Conservation (phyloP, 345 rosid genomes). For the Citrus sp. region DNA sequence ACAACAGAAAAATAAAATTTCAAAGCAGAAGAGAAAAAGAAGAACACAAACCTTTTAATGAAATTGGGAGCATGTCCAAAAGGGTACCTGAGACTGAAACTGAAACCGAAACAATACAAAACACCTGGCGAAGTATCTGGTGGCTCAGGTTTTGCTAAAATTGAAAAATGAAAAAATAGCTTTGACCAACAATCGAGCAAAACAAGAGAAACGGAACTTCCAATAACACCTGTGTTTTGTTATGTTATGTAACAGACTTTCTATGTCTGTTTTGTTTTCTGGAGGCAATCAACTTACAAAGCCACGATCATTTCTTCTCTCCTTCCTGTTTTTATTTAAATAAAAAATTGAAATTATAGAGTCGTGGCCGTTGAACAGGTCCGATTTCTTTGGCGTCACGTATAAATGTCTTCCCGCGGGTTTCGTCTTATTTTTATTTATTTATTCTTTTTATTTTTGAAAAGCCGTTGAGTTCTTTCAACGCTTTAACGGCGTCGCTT, state of each 20-base stretch:
- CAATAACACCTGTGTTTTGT: not conserved
- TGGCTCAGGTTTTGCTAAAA: not conserved
- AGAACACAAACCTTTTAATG: not conserved
- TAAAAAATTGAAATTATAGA: not conserved
- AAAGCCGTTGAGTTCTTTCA: not conserved
- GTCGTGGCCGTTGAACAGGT: slow-evolving; percentile 23
- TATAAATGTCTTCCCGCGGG: slow-evolving; percentile 41
- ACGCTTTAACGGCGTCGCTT: not conserved
- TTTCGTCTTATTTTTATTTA: slow-evolving; percentile 18
- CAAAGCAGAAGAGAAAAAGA: not conserved
- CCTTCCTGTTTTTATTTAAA: not conserved
- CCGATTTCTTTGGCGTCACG: slow-evolving; percentile 26
- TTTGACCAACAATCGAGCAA: not conserved
- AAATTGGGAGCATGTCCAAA: not conserved
- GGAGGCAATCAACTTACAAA: not conserved
- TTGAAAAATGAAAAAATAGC: not conserved
- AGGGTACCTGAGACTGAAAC: not conserved
- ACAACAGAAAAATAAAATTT: not conserved
- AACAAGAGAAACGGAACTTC: not conserved
- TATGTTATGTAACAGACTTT: not conserved
- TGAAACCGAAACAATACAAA: not conserved
- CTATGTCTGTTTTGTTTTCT: not conserved
- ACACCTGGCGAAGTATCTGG: not conserved
- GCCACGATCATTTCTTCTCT: not conserved
- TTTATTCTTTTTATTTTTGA: not conserved